These are phyloP conservation scores for Phytophthora vignae DNA, from an alignment of 352 stramenopile genomes.

Conservation along the genomic window DNA sequence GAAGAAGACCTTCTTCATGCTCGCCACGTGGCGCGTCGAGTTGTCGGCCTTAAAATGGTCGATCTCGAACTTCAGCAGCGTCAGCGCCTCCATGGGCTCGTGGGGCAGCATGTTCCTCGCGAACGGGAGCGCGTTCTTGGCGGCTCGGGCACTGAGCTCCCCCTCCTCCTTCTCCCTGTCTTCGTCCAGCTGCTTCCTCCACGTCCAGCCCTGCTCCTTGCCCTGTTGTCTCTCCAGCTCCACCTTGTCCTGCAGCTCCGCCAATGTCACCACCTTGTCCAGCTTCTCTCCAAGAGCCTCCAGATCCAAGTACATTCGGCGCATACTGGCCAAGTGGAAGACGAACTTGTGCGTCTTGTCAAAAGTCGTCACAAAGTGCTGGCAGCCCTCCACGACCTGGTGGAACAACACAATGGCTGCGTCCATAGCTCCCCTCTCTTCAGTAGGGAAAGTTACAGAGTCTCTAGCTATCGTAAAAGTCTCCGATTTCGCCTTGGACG, in stretches of 20 bases:
- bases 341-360: constrained; percentile 24
- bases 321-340: constrained; percentile 34
- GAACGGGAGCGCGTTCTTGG: constrained; percentile 28
- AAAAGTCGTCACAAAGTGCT: constrained; percentile 23
- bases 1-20: constrained; percentile 36
- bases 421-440: neutral
- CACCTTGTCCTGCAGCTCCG: neutral
- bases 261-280: constrained; percentile 9
- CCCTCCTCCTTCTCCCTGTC: constrained; percentile 26
- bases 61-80: constrained; percentile 34
- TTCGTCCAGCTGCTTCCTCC: constrained; percentile 9
- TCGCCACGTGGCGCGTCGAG: constrained; percentile 17
- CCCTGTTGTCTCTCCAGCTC: neutral
- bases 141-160: constrained; percentile 8
- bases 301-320: constrained; percentile 31
- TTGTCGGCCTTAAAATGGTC: constrained; percentile 24
- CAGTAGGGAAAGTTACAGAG: neutral
- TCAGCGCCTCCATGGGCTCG: constrained; percentile 34
- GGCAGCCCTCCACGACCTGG: constrained; percentile 1
- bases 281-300: constrained; percentile 6
- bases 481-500: constrained; percentile 11
- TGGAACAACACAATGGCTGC: constrained; percentile 9
- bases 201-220: neutral
- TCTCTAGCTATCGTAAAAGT: neutral
- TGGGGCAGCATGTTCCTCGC: constrained; percentile 27